Evolutionary conservation across 768 basidiomycete species (phyloP).

Genomic region (Dendrothele bispora): DNA sequence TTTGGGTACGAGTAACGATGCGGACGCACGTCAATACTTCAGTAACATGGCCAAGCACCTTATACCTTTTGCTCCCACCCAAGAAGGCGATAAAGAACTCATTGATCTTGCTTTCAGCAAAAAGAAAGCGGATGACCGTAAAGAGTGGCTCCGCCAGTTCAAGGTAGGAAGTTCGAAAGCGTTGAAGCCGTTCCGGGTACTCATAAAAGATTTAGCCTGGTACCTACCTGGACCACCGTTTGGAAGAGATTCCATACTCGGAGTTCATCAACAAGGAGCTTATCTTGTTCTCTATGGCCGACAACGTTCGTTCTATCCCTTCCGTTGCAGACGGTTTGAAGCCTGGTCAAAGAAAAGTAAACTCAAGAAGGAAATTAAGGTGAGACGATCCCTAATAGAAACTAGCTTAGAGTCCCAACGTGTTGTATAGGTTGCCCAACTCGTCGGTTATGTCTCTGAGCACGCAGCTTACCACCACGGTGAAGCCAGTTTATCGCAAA

Average conservation of each 20-base stretch:
- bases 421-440: conserved; percentile 76
- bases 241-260: conserved; percentile 80
- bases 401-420: too few species aligned
- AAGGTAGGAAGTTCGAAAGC: conserved; percentile 48
- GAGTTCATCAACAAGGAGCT: conserved; percentile 99
- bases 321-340: conserved; percentile 93
- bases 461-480: conserved; percentile 97
- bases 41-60: conserved; percentile 90
- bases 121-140: conserved; percentile 97
- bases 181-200: conserved; percentile 4
- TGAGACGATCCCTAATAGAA: too few species aligned
- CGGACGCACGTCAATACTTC: conserved; percentile 93
- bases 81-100: conserved; percentile 80
- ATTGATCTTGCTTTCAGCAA: conserved; percentile 99
- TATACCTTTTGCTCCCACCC: conserved; percentile 84
- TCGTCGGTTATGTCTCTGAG: conserved; percentile 93
- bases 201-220: conserved; percentile 67
- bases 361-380: conserved; percentile 89
- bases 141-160: conserved; percentile 96
- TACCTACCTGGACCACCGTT: conserved; percentile 88
- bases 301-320: conserved; percentile 97
- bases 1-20: conserved; percentile 89
- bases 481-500: conserved; percentile 80
- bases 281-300: conserved; percentile 99
- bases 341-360: conserved; percentile 96